phyloP scores from a whole-genome alignment of 2,329 filamentous ascomycete species.

The Cladophialophora psammophila region DNA sequence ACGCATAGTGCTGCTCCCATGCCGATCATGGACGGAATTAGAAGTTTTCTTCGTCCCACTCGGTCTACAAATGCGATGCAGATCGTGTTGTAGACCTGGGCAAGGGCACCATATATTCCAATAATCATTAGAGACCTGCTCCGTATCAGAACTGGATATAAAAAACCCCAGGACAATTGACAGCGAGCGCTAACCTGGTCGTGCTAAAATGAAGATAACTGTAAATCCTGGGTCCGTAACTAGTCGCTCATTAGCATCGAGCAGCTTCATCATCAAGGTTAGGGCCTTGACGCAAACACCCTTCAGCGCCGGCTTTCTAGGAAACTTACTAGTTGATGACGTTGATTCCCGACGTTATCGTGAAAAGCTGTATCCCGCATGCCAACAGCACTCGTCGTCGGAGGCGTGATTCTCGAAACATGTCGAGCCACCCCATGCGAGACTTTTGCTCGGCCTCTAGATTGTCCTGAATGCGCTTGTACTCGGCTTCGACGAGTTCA shows the following conservation, averaged over 20 bases:
- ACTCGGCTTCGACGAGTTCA: constrained; percentile 51
- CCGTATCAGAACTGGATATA: not conserved
- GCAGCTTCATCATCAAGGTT: not conserved
- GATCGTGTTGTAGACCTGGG: constrained; percentile 57
- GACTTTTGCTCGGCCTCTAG: constrained; percentile 49
- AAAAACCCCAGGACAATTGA: not conserved
- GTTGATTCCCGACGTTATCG: constrained; percentile 57
- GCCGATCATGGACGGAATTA: constrained; percentile 55
- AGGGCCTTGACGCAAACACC: not conserved
- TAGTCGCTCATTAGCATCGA: not conserved
- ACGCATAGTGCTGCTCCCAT: constrained; percentile 52
- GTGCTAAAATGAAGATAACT: constrained; percentile 54
- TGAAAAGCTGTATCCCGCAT: constrained; percentile 59
- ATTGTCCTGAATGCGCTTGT: constrained; percentile 51
- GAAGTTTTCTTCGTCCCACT: constrained; percentile 57
- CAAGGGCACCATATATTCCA: constrained; percentile 59
- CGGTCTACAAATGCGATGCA: constrained; percentile 57
- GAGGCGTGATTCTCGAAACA: constrained; percentile 55
- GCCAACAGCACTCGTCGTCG: constrained; percentile 57
- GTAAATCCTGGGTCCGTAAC: constrained; percentile 55
- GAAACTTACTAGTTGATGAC: constrained; percentile 49
- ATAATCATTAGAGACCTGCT: constrained; percentile 57
- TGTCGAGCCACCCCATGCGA: constrained; percentile 47
- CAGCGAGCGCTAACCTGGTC: constrained; percentile 39
- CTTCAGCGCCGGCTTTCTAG: not conserved